Evolutionary conservation across 2,329 filamentous ascomycete genomes (phyloP), one percentile per base, ranked within the genome.

Genomic region (Thelonectria discophora): DNA sequence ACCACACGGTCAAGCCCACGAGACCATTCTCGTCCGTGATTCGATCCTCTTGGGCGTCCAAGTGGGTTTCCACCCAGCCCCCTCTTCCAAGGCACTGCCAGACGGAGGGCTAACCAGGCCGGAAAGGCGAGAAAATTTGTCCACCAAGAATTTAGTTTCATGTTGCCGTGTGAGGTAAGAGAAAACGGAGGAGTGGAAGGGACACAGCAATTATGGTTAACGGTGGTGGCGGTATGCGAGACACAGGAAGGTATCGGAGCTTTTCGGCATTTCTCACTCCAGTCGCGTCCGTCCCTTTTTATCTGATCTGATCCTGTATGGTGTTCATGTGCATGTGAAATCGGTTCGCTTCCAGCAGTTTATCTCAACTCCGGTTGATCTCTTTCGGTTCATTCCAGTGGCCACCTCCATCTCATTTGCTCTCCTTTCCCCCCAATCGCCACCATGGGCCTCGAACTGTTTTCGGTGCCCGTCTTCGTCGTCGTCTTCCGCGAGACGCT

Each of bases 401-500:
- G 43, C 8, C 34, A 13, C 47, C n/a, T 18, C 43, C 17, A n/a
- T 30, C 24, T 37, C 4, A 18, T 27, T 6, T 8, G 49, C n/a
- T n/a, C n/a, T 39, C 18, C 18, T 20, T 15, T 20, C 34, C 32
- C 24, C 4, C 10, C 24, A 3, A 27, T 27, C 24, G 5, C 13
- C 46, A 76, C 58, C 63, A 89, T 86, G 80, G 88, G 88, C 75
- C 82, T 84, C 63, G 85, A 90, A 73, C 86, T 93, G 56, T 94
- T 94, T 75, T 86, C 90, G 61, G 87, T 93, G 12, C 90, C 90
- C 69, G 88, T 97, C 51, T 97, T 97, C 81, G 93, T 97, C 80
- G 92, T 97, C 76, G 89, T 92, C 79, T 96, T 97, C 75, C 89
- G 93, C 72, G 93, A 97, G 80, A 88, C 88, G 46, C 81, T 97